Conservation (phyloP, 2,329 filamentous ascomycete genomes). For the Huntiella bhutanensis region DNA sequence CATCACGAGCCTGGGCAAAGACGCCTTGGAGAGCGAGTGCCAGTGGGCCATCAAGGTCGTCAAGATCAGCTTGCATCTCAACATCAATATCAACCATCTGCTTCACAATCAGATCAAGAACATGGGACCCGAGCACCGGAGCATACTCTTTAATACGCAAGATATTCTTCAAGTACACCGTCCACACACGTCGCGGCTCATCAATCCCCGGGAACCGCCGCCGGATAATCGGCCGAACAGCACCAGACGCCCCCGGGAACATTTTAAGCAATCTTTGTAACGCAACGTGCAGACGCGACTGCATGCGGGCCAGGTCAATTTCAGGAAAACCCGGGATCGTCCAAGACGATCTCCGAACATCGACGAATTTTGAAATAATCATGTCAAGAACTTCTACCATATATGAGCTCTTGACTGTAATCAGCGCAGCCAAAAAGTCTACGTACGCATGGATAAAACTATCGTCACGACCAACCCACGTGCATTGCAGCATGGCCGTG, state of each 20-base stretch:
- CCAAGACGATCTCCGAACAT: conserved; percentile 27
- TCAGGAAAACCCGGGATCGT: conserved; percentile 32
- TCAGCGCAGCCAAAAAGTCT: conserved; percentile 50
- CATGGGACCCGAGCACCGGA: conserved; percentile 57
- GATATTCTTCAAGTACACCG: conserved; percentile 76
- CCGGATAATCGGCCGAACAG: conserved; percentile 47
- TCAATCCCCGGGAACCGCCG: conserved; percentile 57
- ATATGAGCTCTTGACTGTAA: conserved; percentile 68
- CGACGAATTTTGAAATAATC: conserved; percentile 61
- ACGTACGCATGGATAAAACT: conserved; percentile 48
- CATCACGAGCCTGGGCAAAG: conserved; percentile 14
- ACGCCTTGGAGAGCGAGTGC: conserved; percentile 41
- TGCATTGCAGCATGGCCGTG: conserved; percentile 37
- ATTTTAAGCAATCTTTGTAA: conserved; percentile 60
- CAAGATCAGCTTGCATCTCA: conserved; percentile 81
- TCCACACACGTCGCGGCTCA: conserved; percentile 59
- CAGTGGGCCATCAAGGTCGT: conserved; percentile 78
- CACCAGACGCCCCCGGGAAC: conserved; percentile 58
- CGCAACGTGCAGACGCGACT: conserved; percentile 55
- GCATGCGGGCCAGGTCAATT: conserved; percentile 45
- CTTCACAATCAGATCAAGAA: conserved; percentile 68
- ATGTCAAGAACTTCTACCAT: conserved; percentile 56
- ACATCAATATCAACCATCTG: conserved; percentile 87
- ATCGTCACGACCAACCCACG: conserved; percentile 46
- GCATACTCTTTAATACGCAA: conserved; percentile 60